A percentile compares a stretch with the other conserved stretches of the same genome.
phyloP scores from a whole-genome alignment of 2,329 filamentous ascomycete genomes.

The Penicillium sp. region DNA sequence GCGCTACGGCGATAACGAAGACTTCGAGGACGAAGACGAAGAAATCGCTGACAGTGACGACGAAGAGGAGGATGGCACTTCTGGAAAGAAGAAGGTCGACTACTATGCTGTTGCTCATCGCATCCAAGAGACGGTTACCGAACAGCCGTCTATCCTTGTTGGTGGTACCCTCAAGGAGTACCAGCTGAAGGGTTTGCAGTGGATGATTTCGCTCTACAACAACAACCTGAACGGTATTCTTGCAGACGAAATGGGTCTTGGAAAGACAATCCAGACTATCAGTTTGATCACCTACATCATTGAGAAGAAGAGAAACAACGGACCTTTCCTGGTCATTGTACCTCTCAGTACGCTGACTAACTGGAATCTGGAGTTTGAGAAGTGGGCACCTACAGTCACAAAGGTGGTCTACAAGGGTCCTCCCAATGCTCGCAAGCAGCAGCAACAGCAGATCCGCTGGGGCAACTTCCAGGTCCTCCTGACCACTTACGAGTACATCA shows the following conservation, averaged over 20 bases:
- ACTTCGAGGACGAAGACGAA: constrained; percentile 64
- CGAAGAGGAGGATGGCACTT: constrained; percentile 67
- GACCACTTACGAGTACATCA: constrained; percentile 99
- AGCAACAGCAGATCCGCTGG: constrained; percentile 92
- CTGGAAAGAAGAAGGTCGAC: constrained; percentile 78
- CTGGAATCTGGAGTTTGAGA: constrained; percentile 98
- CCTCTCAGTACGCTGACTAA: constrained; percentile 96
- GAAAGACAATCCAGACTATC: constrained; percentile 99
- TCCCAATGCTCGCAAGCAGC: constrained; percentile 82
- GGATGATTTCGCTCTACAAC: constrained; percentile 99
- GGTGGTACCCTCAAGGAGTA: constrained; percentile 96
- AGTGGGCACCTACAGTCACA: constrained; percentile 88
- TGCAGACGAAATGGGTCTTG: constrained; percentile 99
- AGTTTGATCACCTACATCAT: constrained; percentile 97
- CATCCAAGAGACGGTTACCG: constrained; percentile 86
- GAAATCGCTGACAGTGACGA: constrained; percentile 72
- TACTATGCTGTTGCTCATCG: constrained; percentile 99
- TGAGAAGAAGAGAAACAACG: constrained; percentile 88
- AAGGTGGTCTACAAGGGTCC: constrained; percentile 98
- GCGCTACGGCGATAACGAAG: constrained; percentile 72
- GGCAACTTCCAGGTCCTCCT: constrained; percentile 95
- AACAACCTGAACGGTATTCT: constrained; percentile 99
- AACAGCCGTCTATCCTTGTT: constrained; percentile 83
- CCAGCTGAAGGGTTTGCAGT: constrained; percentile 96
- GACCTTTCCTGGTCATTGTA: constrained; percentile 95